Evolutionary conservation across 345 rosid genomes (phyloP).

Genomic region (Physaria fendleri): DNA sequence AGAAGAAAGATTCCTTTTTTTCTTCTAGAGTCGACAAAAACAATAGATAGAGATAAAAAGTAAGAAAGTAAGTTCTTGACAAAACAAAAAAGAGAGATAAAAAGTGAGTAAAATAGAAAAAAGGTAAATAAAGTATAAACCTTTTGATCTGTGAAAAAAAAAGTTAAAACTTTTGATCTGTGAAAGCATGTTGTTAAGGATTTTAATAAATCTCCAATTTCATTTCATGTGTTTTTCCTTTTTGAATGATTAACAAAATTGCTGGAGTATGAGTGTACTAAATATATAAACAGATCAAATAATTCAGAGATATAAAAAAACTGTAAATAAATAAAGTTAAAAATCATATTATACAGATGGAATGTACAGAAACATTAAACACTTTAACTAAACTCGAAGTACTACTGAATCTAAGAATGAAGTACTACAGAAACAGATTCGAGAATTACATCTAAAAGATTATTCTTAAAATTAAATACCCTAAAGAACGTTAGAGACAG

Average conservation of each 20-base stretch:
- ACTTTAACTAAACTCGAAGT: slow-evolving; percentile 12
- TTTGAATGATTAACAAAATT: not conserved
- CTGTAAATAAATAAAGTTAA: not conserved
- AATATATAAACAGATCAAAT: not conserved
- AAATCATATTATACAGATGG: not conserved
- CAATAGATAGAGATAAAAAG: not conserved
- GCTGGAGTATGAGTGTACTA: not conserved
- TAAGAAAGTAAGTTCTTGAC: too few species aligned
- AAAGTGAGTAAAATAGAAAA: not conserved
- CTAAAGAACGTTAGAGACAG: not conserved
- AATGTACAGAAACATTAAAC: slow-evolving; percentile 11
- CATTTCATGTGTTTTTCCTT: too few species aligned
- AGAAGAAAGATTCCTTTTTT: slow-evolving; percentile 1
- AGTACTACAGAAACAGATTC: not conserved
- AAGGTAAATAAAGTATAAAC: not conserved
- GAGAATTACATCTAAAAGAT: not conserved
- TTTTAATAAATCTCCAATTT: not conserved
- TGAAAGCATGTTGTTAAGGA: not conserved
- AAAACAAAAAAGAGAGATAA: not conserved
- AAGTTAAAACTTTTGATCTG: too few species aligned
- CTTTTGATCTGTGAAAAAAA: slow-evolving; percentile 14
- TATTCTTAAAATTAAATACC: not conserved
- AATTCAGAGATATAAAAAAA: not conserved
- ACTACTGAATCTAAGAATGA: not conserved
- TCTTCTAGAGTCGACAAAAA: not conserved